Base-by-base conservation (phyloP, 495 filamentous ascomycete genomes). In the Talaromyces stipitatus region DNA sequence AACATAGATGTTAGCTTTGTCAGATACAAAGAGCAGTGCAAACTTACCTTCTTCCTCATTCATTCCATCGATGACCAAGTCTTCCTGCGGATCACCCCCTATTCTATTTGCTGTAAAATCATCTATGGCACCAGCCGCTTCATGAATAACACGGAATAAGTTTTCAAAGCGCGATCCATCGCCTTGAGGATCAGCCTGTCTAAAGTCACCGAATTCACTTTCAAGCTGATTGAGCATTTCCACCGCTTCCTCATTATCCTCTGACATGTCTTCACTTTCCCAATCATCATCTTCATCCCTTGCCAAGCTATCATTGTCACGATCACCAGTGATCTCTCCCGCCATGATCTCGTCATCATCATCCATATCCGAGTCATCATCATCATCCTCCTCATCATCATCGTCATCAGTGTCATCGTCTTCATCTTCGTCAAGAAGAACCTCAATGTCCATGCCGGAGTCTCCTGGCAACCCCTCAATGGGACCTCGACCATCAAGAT, bases 401-500 rank as follows among this genome's bases (percentile, higher is more conserved):
- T 86, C 81, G n/a, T 80, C 75, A 30, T 84, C 80, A 2, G 79
- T 80, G 3, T 81, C 78, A 7, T 85, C 84, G 22, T 87, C 85
- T 36, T 80, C 79, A 6, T 83, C 83, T 20, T 86, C 85, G 56
- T 91, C 88, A 53, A 91, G 84, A 67, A 94, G 88, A 58, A 95
- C 85, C 73, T 94, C 91, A 63, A 96, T 84, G 55, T 90, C 81
- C 66, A 90, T 80, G 46, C 79, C 85, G 36, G 83, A 77, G 53
- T 94, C 87, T 23, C 91, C 91, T 46, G 87, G 77, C 48, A 95
- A 78, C 56, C 91, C 91, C 81, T 95, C 91, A 55, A 95, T 87
- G 4, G 79, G 82, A 8, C 91, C 92, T 75, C 94, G 89, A 32
- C 80, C 86, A 58, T 86, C 88, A 62, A 85, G 78, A 30, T 85